These are phyloP conservation scores for Alternaria brassicae DNA, from an alignment of 2,329 filamentous ascomycete species.

Conservation along the genomic window DNA sequence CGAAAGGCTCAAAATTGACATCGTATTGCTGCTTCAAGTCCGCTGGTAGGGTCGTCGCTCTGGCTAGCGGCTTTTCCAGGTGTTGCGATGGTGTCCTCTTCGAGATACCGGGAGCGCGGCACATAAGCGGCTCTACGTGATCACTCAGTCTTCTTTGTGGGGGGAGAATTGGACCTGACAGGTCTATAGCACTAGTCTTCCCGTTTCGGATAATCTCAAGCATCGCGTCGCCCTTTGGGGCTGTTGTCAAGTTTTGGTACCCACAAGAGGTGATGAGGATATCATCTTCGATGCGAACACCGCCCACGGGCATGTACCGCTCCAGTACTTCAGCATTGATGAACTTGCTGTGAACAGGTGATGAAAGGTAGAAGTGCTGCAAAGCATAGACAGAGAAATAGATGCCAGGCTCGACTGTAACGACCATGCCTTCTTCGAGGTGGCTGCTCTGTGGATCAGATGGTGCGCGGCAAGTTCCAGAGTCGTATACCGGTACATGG, in stretches of 20 bases:
- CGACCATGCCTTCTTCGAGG: constrained; percentile 62
- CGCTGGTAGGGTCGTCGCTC: constrained; percentile 34
- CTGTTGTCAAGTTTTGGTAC: constrained; percentile 75
- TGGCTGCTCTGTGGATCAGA: constrained; percentile 43
- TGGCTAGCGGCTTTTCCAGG: constrained; percentile 21
- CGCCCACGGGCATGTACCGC: constrained; percentile 82
- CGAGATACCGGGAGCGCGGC: constrained; percentile 39
- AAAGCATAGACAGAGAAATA: constrained; percentile 95
- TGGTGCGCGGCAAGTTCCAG: constrained; percentile 40
- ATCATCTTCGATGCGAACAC: constrained; percentile 76
- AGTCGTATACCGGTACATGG: constrained; percentile 43
- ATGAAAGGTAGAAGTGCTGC: constrained; percentile 72
- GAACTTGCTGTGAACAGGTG: constrained; percentile 74
- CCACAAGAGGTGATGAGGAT: constrained; percentile 74
- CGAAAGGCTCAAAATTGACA: constrained; percentile 28
- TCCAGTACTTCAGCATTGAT: constrained; percentile 78
- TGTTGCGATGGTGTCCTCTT: constrained; percentile 17
- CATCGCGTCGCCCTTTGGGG: constrained; percentile 72
- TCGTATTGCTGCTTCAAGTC: constrained; percentile 9
- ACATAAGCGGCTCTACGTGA: constrained; percentile 18
- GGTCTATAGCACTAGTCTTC: constrained; percentile 8
- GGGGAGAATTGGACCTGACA: neutral
- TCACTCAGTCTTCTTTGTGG: neutral
- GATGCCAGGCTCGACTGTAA: constrained; percentile 64
- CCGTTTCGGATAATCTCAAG: constrained; percentile 60